A percentile compares a stretch with the other conserved stretches of the same genome.
phyloP scores from a whole-genome alignment of 1,284 basidiomycete genomes.

The Blastosporella zonata region DNA sequence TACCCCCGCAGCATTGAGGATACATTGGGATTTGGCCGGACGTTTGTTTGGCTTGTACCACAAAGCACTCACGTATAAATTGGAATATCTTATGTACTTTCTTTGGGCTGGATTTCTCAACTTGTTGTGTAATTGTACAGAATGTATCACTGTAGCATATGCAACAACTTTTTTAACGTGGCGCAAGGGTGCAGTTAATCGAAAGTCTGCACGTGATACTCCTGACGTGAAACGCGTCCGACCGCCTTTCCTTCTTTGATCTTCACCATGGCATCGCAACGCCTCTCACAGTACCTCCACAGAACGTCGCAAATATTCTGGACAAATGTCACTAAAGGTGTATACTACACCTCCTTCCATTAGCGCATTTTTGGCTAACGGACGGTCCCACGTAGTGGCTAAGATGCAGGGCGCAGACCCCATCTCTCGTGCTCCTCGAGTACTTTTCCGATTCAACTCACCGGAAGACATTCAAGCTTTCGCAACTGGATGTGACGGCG shows the following conservation, averaged over 20 bases:
- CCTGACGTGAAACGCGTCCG: conserved; percentile 8
- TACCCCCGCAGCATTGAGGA: too few species aligned
- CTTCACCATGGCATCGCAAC: conserved; percentile 20
- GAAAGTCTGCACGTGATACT: conserved; percentile 3
- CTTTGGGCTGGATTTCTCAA: neutral
- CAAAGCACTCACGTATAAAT: neutral
- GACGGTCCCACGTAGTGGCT: conserved; percentile 42
- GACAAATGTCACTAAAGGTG: conserved; percentile 33
- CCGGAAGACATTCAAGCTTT: conserved; percentile 56
- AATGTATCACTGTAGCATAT: neutral
- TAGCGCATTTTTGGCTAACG: neutral
- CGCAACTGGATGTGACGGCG: conserved; percentile 77
- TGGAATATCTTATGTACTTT: neutral
- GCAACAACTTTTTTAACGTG: neutral
- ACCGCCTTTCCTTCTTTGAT: neutral
- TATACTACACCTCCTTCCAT: conserved; percentile 1
- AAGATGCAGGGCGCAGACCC: conserved; percentile 71
- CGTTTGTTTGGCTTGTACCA: neutral
- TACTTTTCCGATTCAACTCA: conserved; percentile 62
- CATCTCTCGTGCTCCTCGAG: conserved; percentile 54
- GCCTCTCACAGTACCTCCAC: conserved; percentile 33
- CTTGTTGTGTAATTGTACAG: neutral
- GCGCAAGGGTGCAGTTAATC: neutral
- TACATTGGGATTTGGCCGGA: too few species aligned
- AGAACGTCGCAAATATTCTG: conserved; percentile 33